Evolutionary conservation across 139 green algal genomes (phyloP), one percentile per base, ranked within the genome.

Genomic region (Diplosphaera chodatii): DNA sequence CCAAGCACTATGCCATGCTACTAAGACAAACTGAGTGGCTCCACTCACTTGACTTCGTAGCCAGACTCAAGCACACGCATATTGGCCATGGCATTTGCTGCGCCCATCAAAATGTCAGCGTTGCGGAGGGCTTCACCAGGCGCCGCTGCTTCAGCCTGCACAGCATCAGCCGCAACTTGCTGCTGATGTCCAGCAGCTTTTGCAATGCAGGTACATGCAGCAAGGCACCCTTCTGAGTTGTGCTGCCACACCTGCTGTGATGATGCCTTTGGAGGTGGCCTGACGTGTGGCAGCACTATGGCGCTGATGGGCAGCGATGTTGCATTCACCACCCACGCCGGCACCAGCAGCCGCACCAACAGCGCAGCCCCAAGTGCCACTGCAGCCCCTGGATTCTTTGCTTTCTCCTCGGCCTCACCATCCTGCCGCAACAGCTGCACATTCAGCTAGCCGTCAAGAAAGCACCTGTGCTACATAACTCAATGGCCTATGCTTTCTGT

Each of bases 281-380:
- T 55, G 13, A 59, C 48, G 23, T 77, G 27, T 22, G 32, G 41
- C 28, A 91, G 72, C 10, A 93, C 71, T 1, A 78, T 83, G 0
- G 78, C 83, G 23, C 71, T 73, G 0, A 94, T 71, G 0, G 84
- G 85, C 66, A 93, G 78, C 71, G 83, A 72, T 20, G 87, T 92
- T 65, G 78, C 82, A 40, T 95, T 95, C 32, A 90, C 76, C 48
- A 95, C 41, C 85, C 84, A 91, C n/a, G 91, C 78, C 10, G 88
- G 88, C 22, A 89, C 83, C 32, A 78, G 83, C 65, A 94, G 74
- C 1, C 74, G 67, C 67, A 92, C 84, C 25, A 75, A 25, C 27
- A 94, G 68, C 1, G 89, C 82, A 22, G 80, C 71, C 2, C 88
- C 88, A 22, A 66, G 41, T 2, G 87, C 88, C 32, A 86, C 81